phyloP scores from a whole-genome alignment of 345 rosid genomes.

The Noccaea bulbosa region DNA sequence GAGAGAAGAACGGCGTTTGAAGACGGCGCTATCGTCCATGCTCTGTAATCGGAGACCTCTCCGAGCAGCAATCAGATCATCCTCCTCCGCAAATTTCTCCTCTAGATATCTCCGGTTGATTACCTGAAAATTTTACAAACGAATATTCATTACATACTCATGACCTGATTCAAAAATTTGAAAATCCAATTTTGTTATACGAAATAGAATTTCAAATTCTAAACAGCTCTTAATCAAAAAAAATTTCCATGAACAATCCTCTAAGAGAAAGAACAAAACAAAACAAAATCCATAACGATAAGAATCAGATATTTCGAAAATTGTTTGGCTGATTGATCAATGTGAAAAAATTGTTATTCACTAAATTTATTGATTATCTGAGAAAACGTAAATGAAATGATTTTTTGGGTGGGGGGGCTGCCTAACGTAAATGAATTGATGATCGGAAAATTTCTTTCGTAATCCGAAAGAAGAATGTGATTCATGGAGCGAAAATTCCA shows the following conservation, averaged over 20 bases:
- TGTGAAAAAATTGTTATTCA: not conserved
- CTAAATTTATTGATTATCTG: not conserved
- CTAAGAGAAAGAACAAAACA: not conserved
- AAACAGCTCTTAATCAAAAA: not conserved
- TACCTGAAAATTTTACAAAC: conserved; percentile 22
- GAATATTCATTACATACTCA: not conserved
- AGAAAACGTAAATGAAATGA: conserved; percentile 7
- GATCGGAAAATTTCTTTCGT: not conserved
- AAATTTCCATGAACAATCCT: not conserved
- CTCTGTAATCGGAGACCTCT: conserved; percentile 42
- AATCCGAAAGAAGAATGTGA: not conserved
- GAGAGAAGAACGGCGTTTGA: conserved; percentile 45
- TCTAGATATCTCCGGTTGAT: conserved; percentile 29
- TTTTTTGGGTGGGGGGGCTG: too few relatives aligned
- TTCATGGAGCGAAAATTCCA: not conserved
- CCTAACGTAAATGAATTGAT: not conserved
- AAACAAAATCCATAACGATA: not conserved
- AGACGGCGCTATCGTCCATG: conserved; percentile 55
- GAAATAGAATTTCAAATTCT: conserved; percentile 7
- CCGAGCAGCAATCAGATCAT: conserved; percentile 43
- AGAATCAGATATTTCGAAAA: not conserved
- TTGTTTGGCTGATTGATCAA: not conserved
- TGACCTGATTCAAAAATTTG: not conserved
- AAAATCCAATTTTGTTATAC: not conserved
- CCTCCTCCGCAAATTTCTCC: conserved; percentile 39